Conservation (phyloP, 805 yeast genomes). For the Lipomyces lipofer region DNA sequence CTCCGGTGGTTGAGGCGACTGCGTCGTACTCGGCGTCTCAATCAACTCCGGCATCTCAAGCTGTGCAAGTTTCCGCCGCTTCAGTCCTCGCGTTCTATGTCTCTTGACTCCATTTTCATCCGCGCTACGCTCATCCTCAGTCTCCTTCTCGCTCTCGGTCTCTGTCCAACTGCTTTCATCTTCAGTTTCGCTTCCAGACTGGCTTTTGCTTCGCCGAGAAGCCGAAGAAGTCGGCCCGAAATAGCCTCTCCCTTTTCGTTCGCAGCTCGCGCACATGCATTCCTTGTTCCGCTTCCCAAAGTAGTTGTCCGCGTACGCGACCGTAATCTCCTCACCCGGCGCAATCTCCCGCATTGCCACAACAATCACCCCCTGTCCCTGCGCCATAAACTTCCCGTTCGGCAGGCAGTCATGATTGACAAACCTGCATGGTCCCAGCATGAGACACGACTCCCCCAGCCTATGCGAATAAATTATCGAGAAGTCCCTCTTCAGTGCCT, state of each 20-base stretch:
- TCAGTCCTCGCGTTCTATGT: constrained; percentile 12
- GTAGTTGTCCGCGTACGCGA: constrained; percentile 45
- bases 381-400: constrained; percentile 44
- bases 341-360: constrained; percentile 41
- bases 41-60: neutral
- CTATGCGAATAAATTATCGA: constrained; percentile 46
- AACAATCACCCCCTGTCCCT: constrained; percentile 40
- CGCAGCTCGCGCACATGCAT: constrained; percentile 50
- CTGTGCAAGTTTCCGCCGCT: constrained; percentile 4
- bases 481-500: constrained; percentile 44
- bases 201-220: neutral
- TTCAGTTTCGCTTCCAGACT: neutral
- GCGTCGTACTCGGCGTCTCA: neutral
- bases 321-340: constrained; percentile 52
- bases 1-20: constrained; percentile 3
- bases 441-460: constrained; percentile 41
- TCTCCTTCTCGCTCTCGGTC: neutral
- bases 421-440: constrained; percentile 53
- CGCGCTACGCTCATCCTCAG: constrained; percentile 4
- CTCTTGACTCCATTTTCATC: constrained; percentile 5
- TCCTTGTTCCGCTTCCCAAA: constrained; percentile 48
- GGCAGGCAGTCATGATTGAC: constrained; percentile 52
- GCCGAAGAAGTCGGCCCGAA: constrained; percentile 5
- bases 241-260: constrained; percentile 32
- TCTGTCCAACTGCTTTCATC: neutral